Base-by-base conservation (phyloP, 73 alveolate genomes). In the Symbiodinium natans region DNA sequence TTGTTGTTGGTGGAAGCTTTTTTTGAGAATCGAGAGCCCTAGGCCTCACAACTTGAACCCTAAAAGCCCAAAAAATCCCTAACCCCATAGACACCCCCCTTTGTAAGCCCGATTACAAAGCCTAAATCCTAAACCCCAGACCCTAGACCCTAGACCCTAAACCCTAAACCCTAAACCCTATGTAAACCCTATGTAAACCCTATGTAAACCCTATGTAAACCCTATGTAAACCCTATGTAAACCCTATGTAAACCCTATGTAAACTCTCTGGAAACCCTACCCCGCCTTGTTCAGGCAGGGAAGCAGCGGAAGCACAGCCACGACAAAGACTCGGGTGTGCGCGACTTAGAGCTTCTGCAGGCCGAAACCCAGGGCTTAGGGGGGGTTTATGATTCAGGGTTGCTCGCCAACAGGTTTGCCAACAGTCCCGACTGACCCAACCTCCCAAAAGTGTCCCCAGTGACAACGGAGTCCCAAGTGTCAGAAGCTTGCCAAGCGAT, bases 301-400 rank as follows among this genome's bases (percentile, higher is more conserved):
- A 88, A 88, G 86, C 86, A 56, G 41, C 84, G 95, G 25, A 88
- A 88, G 34, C 95, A 88, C 73, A 88, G 95, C 95, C 95, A 88
- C 34, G 95, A 88, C 41, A 83, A 36, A 10, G 86, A 88, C 46
- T 36, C 71, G 41, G 95, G 95, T 29, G 95, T 63, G 17, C 17
- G 31, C 11, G 82, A 23, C 63, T 48, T 8, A 48, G 63, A 8
- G 8, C n/a, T n/a, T n/a, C n/a, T n/a, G n/a, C n/a, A n/a, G n/a
- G 68, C 68, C 68, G 5, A 52, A 52, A 3, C 68, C 27, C n/a
- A n/a, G 68, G 68, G 68, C 17, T 52, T 52, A 21, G 68, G n/a
- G 27, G 68, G 68, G 9, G 59, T 21, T 46, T 46, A 0, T 13
- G 59, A 19, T 46, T 46, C 5, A 46, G 59, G 59, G 59, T 46